These are phyloP conservation scores for Vaccinium corymbosum DNA, from an alignment of 148 eudicot species.

Conservation along the genomic window DNA sequence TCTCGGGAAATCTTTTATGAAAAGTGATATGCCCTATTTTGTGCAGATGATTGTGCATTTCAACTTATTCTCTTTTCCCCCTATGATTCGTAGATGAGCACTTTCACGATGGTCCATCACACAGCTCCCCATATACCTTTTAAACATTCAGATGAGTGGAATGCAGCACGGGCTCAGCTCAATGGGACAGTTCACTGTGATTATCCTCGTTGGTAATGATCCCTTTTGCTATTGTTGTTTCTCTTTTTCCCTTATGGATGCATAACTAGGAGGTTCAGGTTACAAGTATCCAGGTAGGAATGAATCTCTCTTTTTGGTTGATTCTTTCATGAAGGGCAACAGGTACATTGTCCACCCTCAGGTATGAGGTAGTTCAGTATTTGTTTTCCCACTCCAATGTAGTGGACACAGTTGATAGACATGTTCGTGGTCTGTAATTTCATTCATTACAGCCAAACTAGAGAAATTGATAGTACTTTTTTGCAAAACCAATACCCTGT, in stretches of 20 bases:
- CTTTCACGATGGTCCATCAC: constrained; percentile 93
- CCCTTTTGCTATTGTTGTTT: not conserved
- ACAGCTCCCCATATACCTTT: constrained; percentile 98
- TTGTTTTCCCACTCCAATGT: not conserved
- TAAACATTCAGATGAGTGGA: constrained; percentile 68
- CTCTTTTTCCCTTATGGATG: not conserved
- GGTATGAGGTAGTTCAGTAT: not conserved
- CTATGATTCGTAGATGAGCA: constrained; percentile 72
- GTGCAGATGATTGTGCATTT: not conserved
- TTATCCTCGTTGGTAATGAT: constrained; percentile 77
- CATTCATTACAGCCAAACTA: not conserved
- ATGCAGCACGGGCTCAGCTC: constrained; percentile 94
- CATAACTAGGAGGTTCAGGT: constrained; percentile 8
- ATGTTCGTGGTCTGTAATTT: not conserved
- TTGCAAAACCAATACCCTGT: not conserved
- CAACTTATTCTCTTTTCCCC: not conserved
- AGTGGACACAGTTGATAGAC: not conserved
- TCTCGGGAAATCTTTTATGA: not conserved
- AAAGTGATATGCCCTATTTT: not conserved
- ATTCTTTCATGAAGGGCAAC: not conserved
- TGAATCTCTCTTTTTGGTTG: not conserved
- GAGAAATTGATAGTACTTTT: not conserved
- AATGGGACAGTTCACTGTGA: constrained; percentile 94
- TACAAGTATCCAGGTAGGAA: not conserved
- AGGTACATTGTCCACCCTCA: not conserved